Evolutionary conservation across 306 rosid species (phyloP), one percentile per base, ranked within the genome.

Genomic region (Dalbergia cultrata): DNA sequence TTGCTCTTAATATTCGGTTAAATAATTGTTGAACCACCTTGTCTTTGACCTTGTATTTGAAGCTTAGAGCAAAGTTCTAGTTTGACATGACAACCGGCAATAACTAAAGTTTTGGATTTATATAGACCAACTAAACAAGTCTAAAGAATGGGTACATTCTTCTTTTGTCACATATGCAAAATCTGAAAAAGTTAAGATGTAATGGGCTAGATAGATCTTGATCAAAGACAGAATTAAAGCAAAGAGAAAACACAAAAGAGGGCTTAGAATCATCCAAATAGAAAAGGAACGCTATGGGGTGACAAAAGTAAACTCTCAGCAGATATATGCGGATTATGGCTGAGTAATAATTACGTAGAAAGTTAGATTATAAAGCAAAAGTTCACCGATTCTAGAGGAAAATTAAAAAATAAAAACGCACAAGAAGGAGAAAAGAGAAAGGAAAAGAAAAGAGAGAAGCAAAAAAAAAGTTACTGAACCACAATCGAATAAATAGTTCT

Each of bases 311-410:
- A 52, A 62, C 84, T 35, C 82, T 79, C 64, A 56, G 52, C 68
- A 80, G 65, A 82, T 80, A 61, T 77, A 70, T 70, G 34, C 83
- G 77, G 83, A 80, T 81, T 63, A 86, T 86, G 82, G 89, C 86
- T 86, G 86, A 84, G 93, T 89, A 89, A 87, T 91, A 68, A 87
- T 89, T 87, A 86, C 83, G 87, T 86, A 82, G 80, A 89, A 91
- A 89, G 91, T 86, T 90, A 71, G 76, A 59, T 78, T 70, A 68
- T 50, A 82, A 88, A 86, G 89, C 47, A 85, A 89, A 88, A 88
- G 89, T 81, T 69, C 63, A 67, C 57, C 67, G 61, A 72, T 82
- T 63, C 47, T 76, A 75, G 69, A 31, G 54, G 60, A 83, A 78
- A 74, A n/a, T 61, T 56, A 0, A 58, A 65, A 60, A 56, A 26